Evolutionary conservation across 352 stramenopile genomes (phyloP).

Genomic region (Pythium aristosporum): DNA sequence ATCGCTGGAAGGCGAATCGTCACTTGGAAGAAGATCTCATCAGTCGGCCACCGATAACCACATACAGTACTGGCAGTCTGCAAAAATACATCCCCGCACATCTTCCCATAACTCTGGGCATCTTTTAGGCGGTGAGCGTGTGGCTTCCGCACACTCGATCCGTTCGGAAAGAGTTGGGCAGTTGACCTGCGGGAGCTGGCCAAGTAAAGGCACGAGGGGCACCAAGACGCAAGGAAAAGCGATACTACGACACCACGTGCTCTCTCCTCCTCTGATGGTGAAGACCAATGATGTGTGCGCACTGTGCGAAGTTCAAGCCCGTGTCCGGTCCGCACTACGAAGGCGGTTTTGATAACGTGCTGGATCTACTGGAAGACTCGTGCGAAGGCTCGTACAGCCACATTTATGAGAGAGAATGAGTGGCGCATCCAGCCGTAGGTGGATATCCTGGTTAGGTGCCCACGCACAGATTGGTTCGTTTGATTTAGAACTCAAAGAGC

Average conservation of each 20-base stretch:
- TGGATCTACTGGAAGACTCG: slow-evolving; percentile 88
- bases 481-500: neutral
- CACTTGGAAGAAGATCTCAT: neutral
- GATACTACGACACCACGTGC: slow-evolving; percentile 12
- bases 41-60: neutral
- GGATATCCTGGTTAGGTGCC: neutral
- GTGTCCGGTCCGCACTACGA: slow-evolving; percentile 87
- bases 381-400: slow-evolving; percentile 76
- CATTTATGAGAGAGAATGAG: slow-evolving; percentile 34
- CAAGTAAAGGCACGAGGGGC: slow-evolving; percentile 41
- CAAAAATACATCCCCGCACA: neutral
- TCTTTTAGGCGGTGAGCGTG: neutral
- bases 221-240: neutral
- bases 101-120: neutral
- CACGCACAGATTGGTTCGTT: neutral
- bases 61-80: neutral
- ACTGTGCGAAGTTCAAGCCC: slow-evolving; percentile 73
- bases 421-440: no score
- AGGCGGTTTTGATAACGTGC: slow-evolving; percentile 88
- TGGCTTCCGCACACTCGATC: slow-evolving; percentile 6
- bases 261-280: neutral
- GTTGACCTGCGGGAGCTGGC: slow-evolving; percentile 39
- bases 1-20: slow-evolving; percentile 2
- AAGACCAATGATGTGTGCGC: slow-evolving; percentile 85
- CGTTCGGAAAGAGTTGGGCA: slow-evolving; percentile 19